A percentile compares a stretch with the other conserved stretches of the same genome.
phyloP scores from a whole-genome alignment of 257 asterid species.

The Fraxinus cuspidata region DNA sequence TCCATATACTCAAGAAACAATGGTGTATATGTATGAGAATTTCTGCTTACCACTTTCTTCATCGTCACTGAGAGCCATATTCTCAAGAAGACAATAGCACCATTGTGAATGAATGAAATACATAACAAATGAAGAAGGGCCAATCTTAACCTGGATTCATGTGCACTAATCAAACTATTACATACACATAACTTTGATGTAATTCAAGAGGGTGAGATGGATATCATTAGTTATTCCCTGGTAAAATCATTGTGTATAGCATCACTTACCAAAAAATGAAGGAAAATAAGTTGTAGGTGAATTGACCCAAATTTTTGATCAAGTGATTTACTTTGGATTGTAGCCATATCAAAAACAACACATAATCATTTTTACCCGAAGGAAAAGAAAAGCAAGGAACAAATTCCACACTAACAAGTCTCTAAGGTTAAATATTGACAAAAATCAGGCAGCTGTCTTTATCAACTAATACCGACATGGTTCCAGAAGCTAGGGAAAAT shows the following conservation, averaged over 20 bases:
- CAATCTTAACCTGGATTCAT: neutral
- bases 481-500: conserved; percentile 10
- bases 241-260: neutral
- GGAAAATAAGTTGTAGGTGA: conserved; percentile 4
- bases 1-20: conserved; percentile 8
- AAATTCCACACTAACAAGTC: conserved; percentile 13
- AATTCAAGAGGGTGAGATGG: conserved; percentile 8
- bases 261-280: neutral
- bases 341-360: neutral
- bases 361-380: neutral
- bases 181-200: conserved; percentile 18
- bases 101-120: neutral
- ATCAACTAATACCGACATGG: neutral
- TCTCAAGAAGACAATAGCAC: no score
- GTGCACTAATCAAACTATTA: conserved; percentile 15
- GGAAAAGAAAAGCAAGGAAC: conserved; percentile 1
- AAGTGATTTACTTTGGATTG: neutral
- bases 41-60: conserved; percentile 81
- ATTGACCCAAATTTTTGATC: neutral
- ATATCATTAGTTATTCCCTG: neutral
- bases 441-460: neutral
- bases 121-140: neutral
- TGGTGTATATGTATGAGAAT: conserved; percentile 21
- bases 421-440: neutral
- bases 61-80: no score